phyloP scores from a whole-genome alignment of 1,284 basidiomycete species.

The Hymenochaete sp. region DNA sequence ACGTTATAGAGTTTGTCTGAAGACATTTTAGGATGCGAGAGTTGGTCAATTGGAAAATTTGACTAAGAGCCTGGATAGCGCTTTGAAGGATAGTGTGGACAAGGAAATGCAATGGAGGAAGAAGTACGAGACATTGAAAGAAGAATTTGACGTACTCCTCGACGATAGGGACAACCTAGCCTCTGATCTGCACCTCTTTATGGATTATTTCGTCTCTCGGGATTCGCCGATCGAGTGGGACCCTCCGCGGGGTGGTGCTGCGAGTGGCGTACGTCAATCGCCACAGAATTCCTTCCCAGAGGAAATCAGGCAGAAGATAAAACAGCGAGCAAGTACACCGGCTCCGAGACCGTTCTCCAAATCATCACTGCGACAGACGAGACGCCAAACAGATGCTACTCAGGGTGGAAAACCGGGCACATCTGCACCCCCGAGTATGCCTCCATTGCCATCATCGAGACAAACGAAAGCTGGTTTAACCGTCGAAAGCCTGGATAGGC shows the following conservation, averaged over 20 bases:
- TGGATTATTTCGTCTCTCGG: constrained; percentile 15
- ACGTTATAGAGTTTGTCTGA: not conserved
- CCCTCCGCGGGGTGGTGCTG: constrained; percentile 6
- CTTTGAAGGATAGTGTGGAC: constrained; percentile 13
- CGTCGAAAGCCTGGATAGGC: constrained; percentile 13
- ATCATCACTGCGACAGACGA: constrained; percentile 9
- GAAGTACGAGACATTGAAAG: constrained; percentile 10
- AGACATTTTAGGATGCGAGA: constrained; percentile 4
- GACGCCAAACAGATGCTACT: constrained; percentile 12
- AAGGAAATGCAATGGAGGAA: constrained; percentile 18
- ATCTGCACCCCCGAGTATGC: not conserved
- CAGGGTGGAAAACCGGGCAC: not conserved
- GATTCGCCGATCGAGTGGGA: constrained; percentile 18
- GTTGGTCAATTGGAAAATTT: constrained; percentile 5
- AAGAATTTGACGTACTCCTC: constrained; percentile 1
- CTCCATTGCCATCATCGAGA: not conserved
- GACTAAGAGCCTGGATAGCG: constrained; percentile 11
- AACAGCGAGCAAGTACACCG: constrained; percentile 15
- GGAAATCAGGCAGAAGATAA: constrained; percentile 9
- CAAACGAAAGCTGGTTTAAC: constrained; percentile 1
- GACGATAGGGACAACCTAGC: constrained; percentile 12
- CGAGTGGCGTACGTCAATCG: not conserved
- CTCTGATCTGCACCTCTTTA: constrained; percentile 12
- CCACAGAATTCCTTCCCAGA: constrained; percentile 7
- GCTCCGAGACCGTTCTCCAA: constrained; percentile 6